phyloP scores from a whole-genome alignment of 306 rosid genomes.

The Gastrolobium villosum region DNA sequence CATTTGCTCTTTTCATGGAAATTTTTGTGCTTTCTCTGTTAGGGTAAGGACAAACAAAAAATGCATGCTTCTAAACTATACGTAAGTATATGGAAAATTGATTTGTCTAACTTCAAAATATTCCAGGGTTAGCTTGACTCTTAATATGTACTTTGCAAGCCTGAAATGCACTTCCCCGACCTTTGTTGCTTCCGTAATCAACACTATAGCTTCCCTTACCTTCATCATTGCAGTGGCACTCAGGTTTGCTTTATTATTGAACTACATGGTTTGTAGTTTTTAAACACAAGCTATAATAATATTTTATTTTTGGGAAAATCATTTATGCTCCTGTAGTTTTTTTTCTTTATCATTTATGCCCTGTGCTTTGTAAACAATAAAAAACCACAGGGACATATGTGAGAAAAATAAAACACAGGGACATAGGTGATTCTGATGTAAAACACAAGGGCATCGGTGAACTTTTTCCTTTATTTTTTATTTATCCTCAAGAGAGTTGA shows the following conservation, averaged over 20 bases:
- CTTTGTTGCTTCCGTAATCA: slow-evolving; percentile 72
- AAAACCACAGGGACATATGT: too few relatives aligned
- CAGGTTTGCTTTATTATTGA: slow-evolving; percentile 54
- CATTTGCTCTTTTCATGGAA: slow-evolving; percentile 67
- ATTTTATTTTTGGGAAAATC: too few relatives aligned
- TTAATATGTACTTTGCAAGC: slow-evolving; percentile 85
- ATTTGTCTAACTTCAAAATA: slow-evolving; percentile 9
- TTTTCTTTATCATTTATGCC: too few relatives aligned
- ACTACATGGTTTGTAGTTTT: background rate
- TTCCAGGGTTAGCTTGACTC: slow-evolving; percentile 70
- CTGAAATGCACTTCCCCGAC: slow-evolving; percentile 82
- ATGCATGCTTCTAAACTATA: background rate
- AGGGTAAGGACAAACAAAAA: slow-evolving; percentile 63
- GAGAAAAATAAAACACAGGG: too few relatives aligned
- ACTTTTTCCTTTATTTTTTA: background rate
- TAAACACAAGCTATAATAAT: background rate
- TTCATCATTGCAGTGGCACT: slow-evolving; percentile 75
- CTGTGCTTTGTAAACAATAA: too few relatives aligned
- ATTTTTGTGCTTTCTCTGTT: slow-evolving; percentile 80
- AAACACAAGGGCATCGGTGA: too few relatives aligned
- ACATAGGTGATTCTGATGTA: too few relatives aligned
- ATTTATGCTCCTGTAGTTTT: too few relatives aligned
- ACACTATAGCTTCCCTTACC: slow-evolving; percentile 78
- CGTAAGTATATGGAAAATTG: slow-evolving; percentile 1
- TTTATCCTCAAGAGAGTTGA: slow-evolving; percentile 6